phyloP scores from a whole-genome alignment of 805 yeast species.

The Zygosaccharomyces siamensis region DNA sequence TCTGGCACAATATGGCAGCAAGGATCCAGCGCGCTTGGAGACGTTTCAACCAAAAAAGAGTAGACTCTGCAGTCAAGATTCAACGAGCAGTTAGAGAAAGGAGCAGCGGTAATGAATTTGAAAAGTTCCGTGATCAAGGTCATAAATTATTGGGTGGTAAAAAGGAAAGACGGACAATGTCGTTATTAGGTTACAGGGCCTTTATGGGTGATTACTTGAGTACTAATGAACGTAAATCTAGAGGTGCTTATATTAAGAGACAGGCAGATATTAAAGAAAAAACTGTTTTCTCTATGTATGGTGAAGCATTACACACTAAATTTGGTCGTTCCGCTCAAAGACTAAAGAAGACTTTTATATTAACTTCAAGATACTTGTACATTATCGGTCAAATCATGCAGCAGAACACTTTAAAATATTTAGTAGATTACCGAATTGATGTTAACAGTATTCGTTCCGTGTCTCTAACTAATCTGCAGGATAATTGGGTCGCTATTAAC shows the following conservation, averaged over 20 bases:
- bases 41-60: slow-evolving; percentile 69
- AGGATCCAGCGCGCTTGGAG: slow-evolving; percentile 97
- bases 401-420: slow-evolving; percentile 54
- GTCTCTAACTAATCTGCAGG: slow-evolving; percentile 71
- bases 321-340: slow-evolving; percentile 90
- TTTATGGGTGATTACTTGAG: slow-evolving; percentile 93
- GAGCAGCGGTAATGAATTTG: slow-evolving; percentile 75
- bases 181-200: slow-evolving; percentile 80
- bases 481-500: slow-evolving; percentile 80
- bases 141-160: slow-evolving; percentile 61
- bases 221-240: slow-evolving; percentile 70
- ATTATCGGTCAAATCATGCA: slow-evolving; percentile 69
- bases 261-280: slow-evolving; percentile 65
- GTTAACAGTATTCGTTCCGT: slow-evolving; percentile 55
- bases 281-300: slow-evolving; percentile 73
- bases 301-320: slow-evolving; percentile 76
- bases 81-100: slow-evolving; percentile 81
- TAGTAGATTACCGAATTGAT: slow-evolving; percentile 60
- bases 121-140: slow-evolving; percentile 82
- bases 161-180: slow-evolving; percentile 86
- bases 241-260: slow-evolving; percentile 68
- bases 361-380: slow-evolving; percentile 59
- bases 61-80: slow-evolving; percentile 76
- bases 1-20: slow-evolving; percentile 98
- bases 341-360: slow-evolving; percentile 62